Conservation (phyloP, 2,329 filamentous ascomycete genomes). For the Geosmithia putterillii region DNA sequence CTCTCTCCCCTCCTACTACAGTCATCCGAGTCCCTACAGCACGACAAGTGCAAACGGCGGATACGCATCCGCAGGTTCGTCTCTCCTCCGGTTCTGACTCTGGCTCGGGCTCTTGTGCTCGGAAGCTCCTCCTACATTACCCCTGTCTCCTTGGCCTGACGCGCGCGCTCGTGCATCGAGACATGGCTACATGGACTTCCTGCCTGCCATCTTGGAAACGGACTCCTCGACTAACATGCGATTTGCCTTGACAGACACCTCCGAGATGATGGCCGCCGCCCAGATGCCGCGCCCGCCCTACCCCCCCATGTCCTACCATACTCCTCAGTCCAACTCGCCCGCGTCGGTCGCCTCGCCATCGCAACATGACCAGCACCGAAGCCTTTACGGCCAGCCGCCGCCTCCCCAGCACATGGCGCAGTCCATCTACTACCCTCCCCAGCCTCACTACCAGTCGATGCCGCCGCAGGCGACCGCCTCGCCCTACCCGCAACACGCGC, state of each 20-base stretch:
- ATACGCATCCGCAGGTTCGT: conserved; percentile 78
- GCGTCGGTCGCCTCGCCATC: conserved; percentile 86
- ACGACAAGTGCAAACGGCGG: conserved; percentile 69
- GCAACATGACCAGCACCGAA: conserved; percentile 78
- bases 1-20: conserved; percentile 59
- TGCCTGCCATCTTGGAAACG: not conserved
- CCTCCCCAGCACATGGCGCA: conserved; percentile 63
- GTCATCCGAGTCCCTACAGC: conserved; percentile 73
- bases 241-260: conserved; percentile 31
- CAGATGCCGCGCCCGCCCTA: conserved; percentile 67
- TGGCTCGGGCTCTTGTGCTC: not conserved
- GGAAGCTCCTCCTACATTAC: too few relatives aligned
- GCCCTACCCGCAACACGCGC: conserved; percentile 48
- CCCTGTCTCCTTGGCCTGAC: too few relatives aligned
- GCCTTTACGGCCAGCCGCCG: conserved; percentile 69
- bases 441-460: conserved; percentile 53
- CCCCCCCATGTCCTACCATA: conserved; percentile 83
- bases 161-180: too few relatives aligned
- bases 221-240: not conserved
- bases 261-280: conserved; percentile 55
- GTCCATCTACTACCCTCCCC: conserved; percentile 63
- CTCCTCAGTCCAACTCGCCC: conserved; percentile 88
- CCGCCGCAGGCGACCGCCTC: conserved; percentile 47
- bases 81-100: not conserved
- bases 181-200: too few relatives aligned